These are phyloP conservation scores for Hypoxylon fragiforme DNA, from an alignment of 495 filamentous ascomycete species.

Conservation along the genomic window DNA sequence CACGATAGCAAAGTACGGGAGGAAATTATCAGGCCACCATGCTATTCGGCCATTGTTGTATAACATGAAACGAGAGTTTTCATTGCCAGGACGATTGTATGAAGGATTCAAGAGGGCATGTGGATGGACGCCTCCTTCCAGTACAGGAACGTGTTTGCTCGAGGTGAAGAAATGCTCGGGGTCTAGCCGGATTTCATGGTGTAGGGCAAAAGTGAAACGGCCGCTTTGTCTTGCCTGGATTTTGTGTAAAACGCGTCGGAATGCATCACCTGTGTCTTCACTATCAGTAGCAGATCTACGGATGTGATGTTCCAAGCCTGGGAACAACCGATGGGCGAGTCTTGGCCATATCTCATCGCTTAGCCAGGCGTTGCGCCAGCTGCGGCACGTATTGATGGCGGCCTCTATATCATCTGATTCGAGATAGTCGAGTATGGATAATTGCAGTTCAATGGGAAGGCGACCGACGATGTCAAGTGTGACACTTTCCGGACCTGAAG, in stretches of 20 bases:
- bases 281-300: conserved; percentile 9
- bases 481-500: background rate
- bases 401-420: conserved; percentile 33
- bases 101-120: conserved; percentile 32
- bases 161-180: conserved; percentile 33
- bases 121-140: conserved; percentile 35
- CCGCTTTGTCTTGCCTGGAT: conserved; percentile 27
- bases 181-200: conserved; percentile 30
- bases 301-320: conserved; percentile 29
- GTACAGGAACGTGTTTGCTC: conserved; percentile 25
- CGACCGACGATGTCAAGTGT: conserved; percentile 29
- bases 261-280: conserved; percentile 26
- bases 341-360: conserved; percentile 39
- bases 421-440: conserved; percentile 26
- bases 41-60: conserved; percentile 34
- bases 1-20: conserved; percentile 36
- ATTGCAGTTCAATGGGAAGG: conserved; percentile 38
- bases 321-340: conserved; percentile 32
- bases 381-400: conserved; percentile 20
- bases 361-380: conserved; percentile 32
- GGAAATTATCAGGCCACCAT: conserved; percentile 37
- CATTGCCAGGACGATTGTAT: conserved; percentile 13
- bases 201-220: conserved; percentile 32
- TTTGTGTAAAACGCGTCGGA: conserved; percentile 28
- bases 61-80: conserved; percentile 36